Evolutionary conservation across 2,329 filamentous ascomycete genomes (phyloP).

Genomic region (Hypoxylon sp.): DNA sequence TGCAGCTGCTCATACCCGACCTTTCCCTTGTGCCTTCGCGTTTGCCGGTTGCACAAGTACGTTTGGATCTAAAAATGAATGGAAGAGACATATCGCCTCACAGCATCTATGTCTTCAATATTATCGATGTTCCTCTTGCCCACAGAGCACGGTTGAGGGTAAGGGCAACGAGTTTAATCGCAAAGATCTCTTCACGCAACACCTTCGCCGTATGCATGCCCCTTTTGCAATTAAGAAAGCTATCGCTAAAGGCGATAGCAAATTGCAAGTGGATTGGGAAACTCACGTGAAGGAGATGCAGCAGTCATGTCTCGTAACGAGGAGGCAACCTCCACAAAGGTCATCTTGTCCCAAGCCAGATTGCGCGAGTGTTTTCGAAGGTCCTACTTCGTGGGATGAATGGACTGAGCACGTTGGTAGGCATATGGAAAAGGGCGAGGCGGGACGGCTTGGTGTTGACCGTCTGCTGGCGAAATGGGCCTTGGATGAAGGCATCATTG

Average conservation of each 20-base stretch:
- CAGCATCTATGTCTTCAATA: conserved; percentile 84
- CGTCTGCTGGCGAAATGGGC: conserved; percentile 72
- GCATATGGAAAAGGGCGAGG: conserved; percentile 85
- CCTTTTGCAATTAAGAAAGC: conserved; percentile 74
- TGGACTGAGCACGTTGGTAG: conserved; percentile 93
- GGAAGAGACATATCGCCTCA: conserved; percentile 94
- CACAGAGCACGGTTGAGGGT: conserved; percentile 61
- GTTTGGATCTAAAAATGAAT: conserved; percentile 96
- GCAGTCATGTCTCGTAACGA: conserved; percentile 77
- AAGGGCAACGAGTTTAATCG: conserved; percentile 82
- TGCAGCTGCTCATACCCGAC: conserved; percentile 76
- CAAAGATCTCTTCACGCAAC: conserved; percentile 96
- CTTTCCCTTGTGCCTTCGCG: conserved; percentile 88
- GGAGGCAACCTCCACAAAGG: conserved; percentile 77
- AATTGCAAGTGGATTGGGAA: conserved; percentile 74
- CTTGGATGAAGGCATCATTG: conserved; percentile 74
- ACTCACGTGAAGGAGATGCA: conserved; percentile 78
- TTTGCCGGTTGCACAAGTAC: conserved; percentile 86
- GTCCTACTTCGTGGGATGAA: conserved; percentile 84
- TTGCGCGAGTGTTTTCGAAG: conserved; percentile 80
- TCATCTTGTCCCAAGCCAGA: conserved; percentile 80
- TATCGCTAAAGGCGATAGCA: conserved; percentile 70
- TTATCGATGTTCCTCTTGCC: conserved; percentile 75
- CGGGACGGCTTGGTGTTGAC: conserved; percentile 70
- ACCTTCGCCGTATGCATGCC: conserved; percentile 93